A percentile compares a stretch with the other conserved stretches of the same genome.
Conservation (phyloP, 768 basidiomycete genomes). For the Gymnopilus dilepis region DNA sequence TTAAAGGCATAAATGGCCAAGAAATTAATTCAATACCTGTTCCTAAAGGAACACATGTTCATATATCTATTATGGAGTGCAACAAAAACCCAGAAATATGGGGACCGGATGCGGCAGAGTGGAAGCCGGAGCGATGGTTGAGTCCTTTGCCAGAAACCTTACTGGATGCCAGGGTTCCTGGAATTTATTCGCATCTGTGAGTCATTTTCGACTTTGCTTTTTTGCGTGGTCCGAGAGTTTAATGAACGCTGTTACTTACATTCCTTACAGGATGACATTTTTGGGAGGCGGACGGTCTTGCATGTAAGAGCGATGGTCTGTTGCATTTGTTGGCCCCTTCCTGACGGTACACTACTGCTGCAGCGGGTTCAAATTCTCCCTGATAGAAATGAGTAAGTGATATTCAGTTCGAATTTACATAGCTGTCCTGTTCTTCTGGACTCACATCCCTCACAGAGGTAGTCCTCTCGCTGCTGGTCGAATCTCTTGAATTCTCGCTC, state of each 20-base stretch:
- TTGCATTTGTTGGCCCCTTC: background rate
- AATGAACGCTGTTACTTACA: too few species aligned
- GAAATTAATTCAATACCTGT: constrained; percentile 43
- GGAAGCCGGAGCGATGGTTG: constrained; percentile 49
- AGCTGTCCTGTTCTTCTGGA: background rate
- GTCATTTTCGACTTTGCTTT: background rate
- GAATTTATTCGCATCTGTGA: constrained; percentile 30
- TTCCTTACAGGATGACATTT: constrained; percentile 39
- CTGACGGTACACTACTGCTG: background rate
- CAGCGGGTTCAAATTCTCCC: constrained; percentile 59
- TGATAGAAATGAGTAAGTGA: constrained; percentile 55
- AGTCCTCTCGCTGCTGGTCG: constrained; percentile 26
- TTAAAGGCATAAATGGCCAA: constrained; percentile 43
- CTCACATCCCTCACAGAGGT: constrained; percentile 23
- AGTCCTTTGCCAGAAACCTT: constrained; percentile 23
- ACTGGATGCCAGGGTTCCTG: constrained; percentile 25
- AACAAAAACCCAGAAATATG: constrained; percentile 44
- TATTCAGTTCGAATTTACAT: background rate
- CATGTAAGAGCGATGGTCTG: constrained; percentile 40
- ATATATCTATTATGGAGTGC: constrained; percentile 39
- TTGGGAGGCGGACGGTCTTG: constrained; percentile 49
- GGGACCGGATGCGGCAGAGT: constrained; percentile 47
- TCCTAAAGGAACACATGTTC: constrained; percentile 45
- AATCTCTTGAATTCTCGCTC: constrained; percentile 28
- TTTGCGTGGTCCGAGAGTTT: background rate